Percentiles rank a stretch among this genome's conserved stretches.
phyloP scores from a whole-genome alignment of 176 grass and related monocot species.

The Thinopyrum elongatum region DNA sequence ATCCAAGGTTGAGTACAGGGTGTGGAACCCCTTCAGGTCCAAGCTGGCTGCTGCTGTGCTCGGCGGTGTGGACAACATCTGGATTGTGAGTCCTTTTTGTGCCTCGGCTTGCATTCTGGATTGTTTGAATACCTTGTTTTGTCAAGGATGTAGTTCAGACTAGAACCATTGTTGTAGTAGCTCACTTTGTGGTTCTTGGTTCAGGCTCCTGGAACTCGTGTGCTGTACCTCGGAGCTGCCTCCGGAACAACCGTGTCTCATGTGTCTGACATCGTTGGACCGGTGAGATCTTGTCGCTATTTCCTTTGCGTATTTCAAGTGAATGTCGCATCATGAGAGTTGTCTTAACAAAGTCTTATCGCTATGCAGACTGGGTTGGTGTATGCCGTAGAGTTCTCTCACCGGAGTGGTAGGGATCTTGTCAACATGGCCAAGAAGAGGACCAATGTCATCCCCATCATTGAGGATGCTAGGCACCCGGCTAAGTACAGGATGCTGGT shows the following conservation, averaged over 20 bases:
- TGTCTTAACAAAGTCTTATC: neutral
- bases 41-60: constrained; percentile 87
- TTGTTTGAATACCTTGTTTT: neutral
- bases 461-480: constrained; percentile 92
- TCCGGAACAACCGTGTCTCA: constrained; percentile 85
- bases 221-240: constrained; percentile 89
- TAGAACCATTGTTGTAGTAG: neutral
- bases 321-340: neutral
- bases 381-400: constrained; percentile 97
- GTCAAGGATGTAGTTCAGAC: neutral
- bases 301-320: neutral
- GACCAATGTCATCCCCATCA: constrained; percentile 96
- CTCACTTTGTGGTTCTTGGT: neutral
- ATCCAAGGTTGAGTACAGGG: constrained; percentile 74
- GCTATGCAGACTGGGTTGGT: constrained; percentile 63
- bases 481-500: constrained; percentile 88
- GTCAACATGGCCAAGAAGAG: constrained; percentile 98
- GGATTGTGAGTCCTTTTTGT: constrained; percentile 57
- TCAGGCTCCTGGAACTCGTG: constrained; percentile 68
- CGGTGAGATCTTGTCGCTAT: constrained; percentile 33
- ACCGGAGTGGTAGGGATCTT: constrained; percentile 87
- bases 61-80: constrained; percentile 82
- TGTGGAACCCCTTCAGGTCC: constrained; percentile 91
- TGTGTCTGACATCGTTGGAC: constrained; percentile 87
- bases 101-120: neutral